These are phyloP conservation scores for Nicotiana undulata DNA, from an alignment of 257 asterid genomes.

Conservation along the genomic window DNA sequence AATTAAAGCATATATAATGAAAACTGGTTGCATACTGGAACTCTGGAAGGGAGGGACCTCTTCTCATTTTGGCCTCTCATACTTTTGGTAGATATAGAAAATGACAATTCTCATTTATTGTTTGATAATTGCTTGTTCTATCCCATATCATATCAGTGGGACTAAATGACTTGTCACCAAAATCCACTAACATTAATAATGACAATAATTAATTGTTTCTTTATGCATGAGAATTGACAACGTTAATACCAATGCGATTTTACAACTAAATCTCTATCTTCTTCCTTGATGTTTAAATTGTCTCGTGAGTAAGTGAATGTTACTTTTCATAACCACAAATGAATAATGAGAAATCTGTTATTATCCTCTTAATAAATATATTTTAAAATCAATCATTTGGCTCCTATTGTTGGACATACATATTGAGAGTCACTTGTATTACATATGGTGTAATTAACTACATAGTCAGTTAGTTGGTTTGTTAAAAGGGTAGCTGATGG, in stretches of 20 bases:
- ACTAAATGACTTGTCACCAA: neutral
- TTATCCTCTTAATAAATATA: neutral
- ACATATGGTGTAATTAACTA: no score
- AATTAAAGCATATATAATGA: constrained; percentile 13
- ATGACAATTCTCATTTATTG: constrained; percentile 7
- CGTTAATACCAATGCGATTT: neutral
- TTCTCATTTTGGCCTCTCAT: constrained; percentile 20
- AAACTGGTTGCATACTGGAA: neutral
- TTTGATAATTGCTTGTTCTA: neutral
- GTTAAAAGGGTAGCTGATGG: no score
- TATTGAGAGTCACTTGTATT: no score
- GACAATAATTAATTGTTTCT: neutral
- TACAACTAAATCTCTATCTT: neutral
- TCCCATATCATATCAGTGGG: neutral
- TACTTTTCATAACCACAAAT: neutral
- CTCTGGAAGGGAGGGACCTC: constrained; percentile 4
- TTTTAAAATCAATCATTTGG: neutral
- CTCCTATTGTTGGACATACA: neutral
- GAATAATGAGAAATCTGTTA: neutral
- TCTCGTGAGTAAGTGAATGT: neutral
- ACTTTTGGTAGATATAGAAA: constrained; percentile 9
- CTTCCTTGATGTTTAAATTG: neutral
- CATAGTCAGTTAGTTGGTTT: no score
- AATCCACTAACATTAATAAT: neutral
- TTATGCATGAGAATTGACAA: neutral